Evolutionary conservation across 495 filamentous ascomycete genomes (phyloP).

Genomic region (Cenococcum geophilum): DNA sequence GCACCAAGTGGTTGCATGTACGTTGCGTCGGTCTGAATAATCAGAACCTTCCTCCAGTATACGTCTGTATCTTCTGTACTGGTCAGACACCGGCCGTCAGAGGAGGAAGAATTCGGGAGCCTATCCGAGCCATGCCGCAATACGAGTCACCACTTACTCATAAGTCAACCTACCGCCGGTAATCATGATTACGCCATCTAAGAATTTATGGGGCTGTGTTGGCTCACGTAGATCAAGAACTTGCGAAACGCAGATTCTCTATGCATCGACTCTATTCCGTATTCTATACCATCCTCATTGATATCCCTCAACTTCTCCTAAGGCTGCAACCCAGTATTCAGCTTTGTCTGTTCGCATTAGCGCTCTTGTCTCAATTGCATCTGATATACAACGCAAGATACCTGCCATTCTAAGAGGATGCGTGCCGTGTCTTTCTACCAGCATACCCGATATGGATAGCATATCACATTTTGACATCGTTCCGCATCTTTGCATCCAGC

Average conservation of each 20-base stretch:
- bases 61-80: slow-evolving; percentile 74
- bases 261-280: background rate
- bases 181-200: background rate
- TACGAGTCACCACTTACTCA: slow-evolving; percentile 28
- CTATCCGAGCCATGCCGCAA: slow-evolving; percentile 37
- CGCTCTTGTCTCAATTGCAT: background rate
- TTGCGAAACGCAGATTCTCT: background rate
- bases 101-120: slow-evolving; percentile 56
- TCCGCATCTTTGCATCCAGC: background rate
- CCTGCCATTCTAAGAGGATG: background rate
- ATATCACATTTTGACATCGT: slow-evolving; percentile 8
- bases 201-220: too few relatives aligned
- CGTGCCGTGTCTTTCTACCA: background rate
- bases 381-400: background rate
- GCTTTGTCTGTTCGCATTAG: background rate
- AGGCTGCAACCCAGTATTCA: background rate
- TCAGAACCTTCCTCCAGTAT: slow-evolving; percentile 61
- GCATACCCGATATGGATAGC: slow-evolving; percentile 1
- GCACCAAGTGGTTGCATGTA: slow-evolving; percentile 78
- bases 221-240: too few relatives aligned
- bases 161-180: slow-evolving; percentile 26
- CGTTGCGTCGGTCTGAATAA: slow-evolving; percentile 67
- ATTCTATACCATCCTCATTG: background rate
- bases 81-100: slow-evolving; percentile 62
- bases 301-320: background rate